phyloP scores from a whole-genome alignment of 176 grass and related monocot species.

The Aechmea fasciata region DNA sequence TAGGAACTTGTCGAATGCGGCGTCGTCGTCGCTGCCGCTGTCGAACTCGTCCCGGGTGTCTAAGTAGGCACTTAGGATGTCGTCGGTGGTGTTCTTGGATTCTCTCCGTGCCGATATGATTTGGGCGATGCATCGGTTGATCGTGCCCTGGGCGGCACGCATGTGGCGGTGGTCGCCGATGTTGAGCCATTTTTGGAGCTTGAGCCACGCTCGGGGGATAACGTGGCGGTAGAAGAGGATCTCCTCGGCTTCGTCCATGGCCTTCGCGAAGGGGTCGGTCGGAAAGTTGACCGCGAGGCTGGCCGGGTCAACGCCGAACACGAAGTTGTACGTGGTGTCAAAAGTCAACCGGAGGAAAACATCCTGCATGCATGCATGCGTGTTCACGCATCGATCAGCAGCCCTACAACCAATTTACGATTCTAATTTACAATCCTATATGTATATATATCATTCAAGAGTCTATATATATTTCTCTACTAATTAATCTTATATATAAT shows the following conservation, averaged over 20 bases:
- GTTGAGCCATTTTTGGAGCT: background rate
- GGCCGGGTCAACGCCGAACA: slow-evolving; percentile 41
- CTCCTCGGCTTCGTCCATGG: slow-evolving; percentile 4
- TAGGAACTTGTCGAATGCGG: background rate
- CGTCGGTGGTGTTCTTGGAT: background rate
- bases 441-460: too few relatives aligned
- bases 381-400: too few relatives aligned
- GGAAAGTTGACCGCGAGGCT: slow-evolving; percentile 31
- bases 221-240: slow-evolving; percentile 4
- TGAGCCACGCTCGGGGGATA: background rate
- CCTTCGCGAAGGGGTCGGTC: slow-evolving; percentile 23
- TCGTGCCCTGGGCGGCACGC: slow-evolving; percentile 6
- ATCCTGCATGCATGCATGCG: slow-evolving; percentile 24
- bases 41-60: background rate
- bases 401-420: too few relatives aligned
- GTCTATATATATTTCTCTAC: too few relatives aligned
- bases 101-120: background rate
- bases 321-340: slow-evolving; percentile 28
- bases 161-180: slow-evolving; percentile 1
- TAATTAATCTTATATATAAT: too few relatives aligned
- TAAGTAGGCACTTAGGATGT: slow-evolving; percentile 6
- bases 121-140: background rate
- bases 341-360: slow-evolving; percentile 35
- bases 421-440: too few relatives aligned
- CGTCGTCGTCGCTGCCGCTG: too few relatives aligned